Evolutionary conservation across 2,329 filamentous ascomycete species (phyloP).

Genomic region (Exophiala aquamarina): DNA sequence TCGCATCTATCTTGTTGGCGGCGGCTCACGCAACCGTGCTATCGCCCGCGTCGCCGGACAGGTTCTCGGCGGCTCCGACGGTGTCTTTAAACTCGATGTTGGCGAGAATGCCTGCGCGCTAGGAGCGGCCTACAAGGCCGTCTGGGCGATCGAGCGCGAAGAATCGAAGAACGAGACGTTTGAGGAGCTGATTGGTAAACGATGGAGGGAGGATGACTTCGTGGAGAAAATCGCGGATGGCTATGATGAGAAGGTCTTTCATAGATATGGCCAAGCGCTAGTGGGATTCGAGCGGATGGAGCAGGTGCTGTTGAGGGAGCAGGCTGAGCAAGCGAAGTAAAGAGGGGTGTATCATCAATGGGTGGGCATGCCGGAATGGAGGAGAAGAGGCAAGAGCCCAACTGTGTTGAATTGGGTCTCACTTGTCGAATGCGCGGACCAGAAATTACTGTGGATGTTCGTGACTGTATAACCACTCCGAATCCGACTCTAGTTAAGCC

Average conservation of each 20-base stretch:
- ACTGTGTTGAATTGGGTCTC: no score
- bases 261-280: constrained; percentile 74
- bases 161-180: constrained; percentile 66
- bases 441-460: no score
- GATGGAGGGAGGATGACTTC: constrained; percentile 84
- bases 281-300: constrained; percentile 78
- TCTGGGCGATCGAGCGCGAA: constrained; percentile 78
- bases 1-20: constrained; percentile 90
- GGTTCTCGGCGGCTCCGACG: constrained; percentile 83
- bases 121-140: constrained; percentile 91
- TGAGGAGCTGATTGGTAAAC: constrained; percentile 77
- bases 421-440: no score
- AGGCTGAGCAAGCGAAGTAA: not conserved
- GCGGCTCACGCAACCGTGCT: constrained; percentile 83
- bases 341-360: not conserved
- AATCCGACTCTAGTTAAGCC: no score
- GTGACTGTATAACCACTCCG: no score
- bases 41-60: constrained; percentile 83
- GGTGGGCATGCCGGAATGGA: no score
- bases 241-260: constrained; percentile 72
- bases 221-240: constrained; percentile 81
- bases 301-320: constrained; percentile 54
- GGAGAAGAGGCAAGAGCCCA: no score
- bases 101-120: constrained; percentile 93
- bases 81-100: constrained; percentile 90